Evolutionary conservation across 1,284 basidiomycete species (phyloP).

Genomic region (Phellinidium pouzarii): DNA sequence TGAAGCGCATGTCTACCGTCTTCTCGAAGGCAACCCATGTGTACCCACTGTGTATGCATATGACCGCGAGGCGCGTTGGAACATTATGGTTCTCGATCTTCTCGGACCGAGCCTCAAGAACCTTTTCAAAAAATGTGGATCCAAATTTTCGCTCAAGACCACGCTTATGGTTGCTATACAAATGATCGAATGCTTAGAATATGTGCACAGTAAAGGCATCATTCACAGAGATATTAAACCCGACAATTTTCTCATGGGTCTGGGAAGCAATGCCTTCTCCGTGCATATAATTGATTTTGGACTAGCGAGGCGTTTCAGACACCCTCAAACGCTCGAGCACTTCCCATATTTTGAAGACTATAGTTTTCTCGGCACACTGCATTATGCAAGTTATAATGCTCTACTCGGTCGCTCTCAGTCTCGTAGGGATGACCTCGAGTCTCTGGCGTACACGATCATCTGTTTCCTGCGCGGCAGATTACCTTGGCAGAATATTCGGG

Average conservation of each 20-base stretch:
- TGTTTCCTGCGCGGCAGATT: conserved; percentile 88
- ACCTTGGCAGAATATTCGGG: conserved; percentile 58
- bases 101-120: conserved; percentile 91
- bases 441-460: conserved; percentile 87
- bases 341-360: conserved; percentile 61
- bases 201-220: conserved; percentile 64
- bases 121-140: conserved; percentile 92
- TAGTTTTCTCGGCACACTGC: conserved; percentile 78
- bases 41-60: conserved; percentile 95
- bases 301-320: conserved; percentile 91
- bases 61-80: conserved; percentile 91
- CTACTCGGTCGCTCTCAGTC: conserved; percentile 85
- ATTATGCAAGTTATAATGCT: conserved; percentile 93
- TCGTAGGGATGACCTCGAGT: conserved; percentile 90
- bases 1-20: conserved; percentile 88
- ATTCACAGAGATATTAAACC: conserved; percentile 96
- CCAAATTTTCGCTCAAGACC: conserved; percentile 88
- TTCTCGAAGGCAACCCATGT: conserved; percentile 86
- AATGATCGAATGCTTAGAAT: conserved; percentile 69
- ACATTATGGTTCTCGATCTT: conserved; percentile 94
- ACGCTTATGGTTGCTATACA: conserved; percentile 91
- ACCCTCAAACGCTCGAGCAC: conserved; percentile 79
- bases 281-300: conserved; percentile 97
- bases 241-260: conserved; percentile 87
- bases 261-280: conserved; percentile 32